Base-by-base conservation (phyloP, 2,329 filamentous ascomycete genomes). In the Lomentospora prolificans region DNA sequence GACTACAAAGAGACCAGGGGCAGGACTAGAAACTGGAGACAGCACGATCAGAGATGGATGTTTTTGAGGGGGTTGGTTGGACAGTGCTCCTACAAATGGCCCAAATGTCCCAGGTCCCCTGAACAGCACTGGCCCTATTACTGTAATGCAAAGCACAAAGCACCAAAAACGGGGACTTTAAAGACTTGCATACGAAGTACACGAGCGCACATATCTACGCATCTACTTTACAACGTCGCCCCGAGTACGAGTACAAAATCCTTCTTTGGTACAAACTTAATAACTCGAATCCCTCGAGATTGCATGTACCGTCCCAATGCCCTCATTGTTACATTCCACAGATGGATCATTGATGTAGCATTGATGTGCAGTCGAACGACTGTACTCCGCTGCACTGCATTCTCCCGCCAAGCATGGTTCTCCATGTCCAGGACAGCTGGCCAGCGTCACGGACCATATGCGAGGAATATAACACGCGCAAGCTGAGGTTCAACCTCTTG, bases 31-130 rank as follows among this genome's bases (percentile, higher is more conserved):
- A 25, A n/a, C n/a, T n/a, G n/a, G n/a, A 22, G 17, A 48, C 44
- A 10, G 44, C 44, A 48, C 44, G 44, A 48, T 48, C 44, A 48
- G 44, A 48, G 22, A 22, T 22, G 12, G 44, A 48, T 48, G 44
- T 48, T 48, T 48, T 25, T 25, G 44, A 48, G 22, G 44, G 44
- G 44, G 44, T 25, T 48, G 44, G 44, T 48, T 48, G 44, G 44
- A 48, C 44, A 25, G 44, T 48, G 44, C 22, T 48, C 22, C 44
- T 17, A 14, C 36, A 14, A 41, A 17, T 14, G n/a, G n/a, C n/a
- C 36, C 36, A 41, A 41, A 17, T 41, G n/a, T 17, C 36, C 12
- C n/a, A 41, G 36, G 36, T 41, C 36, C 36, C 36, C 36, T 41
- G 36, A 41, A 41, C 36, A 41, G n/a, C n/a, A 17, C 36, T 7